phyloP scores from a whole-genome alignment of 495 filamentous ascomycete species.

The Neurospora sp. region DNA sequence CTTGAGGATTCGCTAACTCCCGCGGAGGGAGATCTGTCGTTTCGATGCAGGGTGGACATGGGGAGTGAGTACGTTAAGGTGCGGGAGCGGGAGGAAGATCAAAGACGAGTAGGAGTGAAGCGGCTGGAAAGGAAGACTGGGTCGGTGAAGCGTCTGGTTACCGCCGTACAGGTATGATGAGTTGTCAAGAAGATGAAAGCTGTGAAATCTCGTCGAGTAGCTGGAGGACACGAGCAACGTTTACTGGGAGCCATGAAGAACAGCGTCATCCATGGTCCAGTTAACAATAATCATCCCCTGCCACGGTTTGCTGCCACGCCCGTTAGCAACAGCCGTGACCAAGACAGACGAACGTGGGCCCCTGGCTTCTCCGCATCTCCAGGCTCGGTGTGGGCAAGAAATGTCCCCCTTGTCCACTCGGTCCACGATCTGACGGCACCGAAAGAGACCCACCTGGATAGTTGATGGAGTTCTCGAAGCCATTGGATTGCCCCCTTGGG shows the following conservation, averaged over 20 bases:
- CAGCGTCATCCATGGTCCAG: background rate
- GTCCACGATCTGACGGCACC: background rate
- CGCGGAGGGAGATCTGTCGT: slow-evolving; percentile 18
- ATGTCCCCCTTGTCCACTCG: slow-evolving; percentile 3
- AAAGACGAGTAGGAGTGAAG: background rate
- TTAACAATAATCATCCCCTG: background rate
- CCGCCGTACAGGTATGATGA: background rate
- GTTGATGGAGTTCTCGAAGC: slow-evolving; percentile 2
- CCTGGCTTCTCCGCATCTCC: slow-evolving; percentile 9
- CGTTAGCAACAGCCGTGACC: slow-evolving; percentile 9
- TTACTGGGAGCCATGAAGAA: background rate
- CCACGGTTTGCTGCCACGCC: background rate
- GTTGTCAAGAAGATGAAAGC: slow-evolving; percentile 2
- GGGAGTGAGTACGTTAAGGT: background rate
- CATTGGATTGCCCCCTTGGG: slow-evolving; percentile 3
- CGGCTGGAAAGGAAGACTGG: background rate
- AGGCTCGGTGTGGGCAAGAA: background rate
- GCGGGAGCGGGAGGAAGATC: background rate
- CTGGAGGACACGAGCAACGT: background rate
- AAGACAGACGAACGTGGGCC: background rate
- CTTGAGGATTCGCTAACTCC: slow-evolving; percentile 16
- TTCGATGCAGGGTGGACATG: slow-evolving; percentile 4
- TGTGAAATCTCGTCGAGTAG: background rate
- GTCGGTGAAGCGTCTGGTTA: slow-evolving; percentile 1
- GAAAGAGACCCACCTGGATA: slow-evolving; percentile 1